Conservation (phyloP, 805 yeast genomes). For the Spathaspora passalidarum region DNA sequence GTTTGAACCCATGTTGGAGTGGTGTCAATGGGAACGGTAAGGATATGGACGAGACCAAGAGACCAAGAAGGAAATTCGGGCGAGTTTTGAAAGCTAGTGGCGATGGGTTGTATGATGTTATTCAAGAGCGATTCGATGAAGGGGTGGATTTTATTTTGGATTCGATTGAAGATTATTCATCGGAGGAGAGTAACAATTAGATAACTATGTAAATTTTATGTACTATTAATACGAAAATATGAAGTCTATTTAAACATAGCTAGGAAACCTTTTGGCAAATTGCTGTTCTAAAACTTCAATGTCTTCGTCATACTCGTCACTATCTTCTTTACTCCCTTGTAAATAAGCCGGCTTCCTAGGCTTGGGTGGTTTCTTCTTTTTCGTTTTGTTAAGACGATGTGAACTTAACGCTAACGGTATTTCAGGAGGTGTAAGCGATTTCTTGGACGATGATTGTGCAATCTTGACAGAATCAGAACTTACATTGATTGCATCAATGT, state of each 20-base stretch:
- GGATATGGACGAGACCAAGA: constrained; percentile 43
- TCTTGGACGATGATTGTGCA: constrained; percentile 1
- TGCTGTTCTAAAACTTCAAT: constrained; percentile 57
- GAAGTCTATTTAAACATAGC: constrained; percentile 45
- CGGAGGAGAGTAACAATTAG: constrained; percentile 7
- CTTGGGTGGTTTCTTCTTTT: constrained; percentile 55
- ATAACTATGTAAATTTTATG: not conserved
- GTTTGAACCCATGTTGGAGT: constrained; percentile 74
- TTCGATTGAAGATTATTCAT: constrained; percentile 54
- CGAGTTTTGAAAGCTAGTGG: constrained; percentile 73
- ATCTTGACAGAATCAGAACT: constrained; percentile 4
- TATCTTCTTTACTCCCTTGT: constrained; percentile 16
- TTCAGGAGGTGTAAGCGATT: constrained; percentile 28
- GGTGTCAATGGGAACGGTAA: constrained; percentile 12
- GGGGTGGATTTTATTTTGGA: constrained; percentile 81
- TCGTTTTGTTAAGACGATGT: constrained; percentile 1
- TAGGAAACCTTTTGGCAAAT: constrained; percentile 59
- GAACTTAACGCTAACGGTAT: constrained; percentile 32
- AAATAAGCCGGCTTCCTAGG: constrained; percentile 63
- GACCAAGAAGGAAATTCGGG: constrained; percentile 89
- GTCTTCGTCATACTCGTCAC: constrained; percentile 23
- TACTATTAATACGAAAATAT: not conserved
- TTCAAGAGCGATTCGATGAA: constrained; percentile 81
- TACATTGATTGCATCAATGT: constrained; percentile 29
- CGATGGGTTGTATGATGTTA: constrained; percentile 72